Base-by-base conservation (phyloP, 371 early-diverging fungal genomes). In the Apophysomyces elegans region DNA sequence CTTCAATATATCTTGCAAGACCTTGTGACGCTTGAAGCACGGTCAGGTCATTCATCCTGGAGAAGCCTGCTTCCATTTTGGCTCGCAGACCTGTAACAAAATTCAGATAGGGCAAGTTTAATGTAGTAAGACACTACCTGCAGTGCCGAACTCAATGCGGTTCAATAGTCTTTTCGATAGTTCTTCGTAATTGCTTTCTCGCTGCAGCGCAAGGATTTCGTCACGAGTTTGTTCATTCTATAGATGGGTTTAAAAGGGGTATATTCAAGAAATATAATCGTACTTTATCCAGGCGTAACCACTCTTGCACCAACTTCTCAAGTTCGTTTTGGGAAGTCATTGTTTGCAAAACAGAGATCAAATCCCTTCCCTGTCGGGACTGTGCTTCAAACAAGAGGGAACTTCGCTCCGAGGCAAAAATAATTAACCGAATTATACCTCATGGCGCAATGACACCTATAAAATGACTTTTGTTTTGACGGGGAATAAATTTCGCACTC, bases 11-110 rank as follows among this genome's bases (percentile, higher is more conserved):
- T 11, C 76, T 70, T 44, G 86, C 85, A 58, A 90, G 74, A 43
- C 90, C 91, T 75, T 95, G 95, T 16, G 94, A 88, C 18, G 95
- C 92, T 73, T 94, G 95, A 58, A 94, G 86, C 21, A 98, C 96
- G 0, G 97, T 97, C 69, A 97, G 78, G 62, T 92, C 91, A 76
- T 97, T 97, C 93, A 98, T 96, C 62, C 96, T 79, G 12, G 95
- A 81, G 80, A 95, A 97, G n/a, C 98, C 98, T 61, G 95, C 94
- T 67, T 94, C 94, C 98, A 97, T 97, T 45, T 86, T 85, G 2
- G 98, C 94, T 57, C 98, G 86, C 37, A 98, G 79, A 13, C 98
- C 95, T 88, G 50, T 21, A 46, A 67, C 39, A 9, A 12, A 12
- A 26, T n/a, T 11, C 37, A 18, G 4, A 35, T 38, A 12, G 37